phyloP scores from a whole-genome alignment of 257 asterid genomes.

The Nicotiana tomentosiformis region DNA sequence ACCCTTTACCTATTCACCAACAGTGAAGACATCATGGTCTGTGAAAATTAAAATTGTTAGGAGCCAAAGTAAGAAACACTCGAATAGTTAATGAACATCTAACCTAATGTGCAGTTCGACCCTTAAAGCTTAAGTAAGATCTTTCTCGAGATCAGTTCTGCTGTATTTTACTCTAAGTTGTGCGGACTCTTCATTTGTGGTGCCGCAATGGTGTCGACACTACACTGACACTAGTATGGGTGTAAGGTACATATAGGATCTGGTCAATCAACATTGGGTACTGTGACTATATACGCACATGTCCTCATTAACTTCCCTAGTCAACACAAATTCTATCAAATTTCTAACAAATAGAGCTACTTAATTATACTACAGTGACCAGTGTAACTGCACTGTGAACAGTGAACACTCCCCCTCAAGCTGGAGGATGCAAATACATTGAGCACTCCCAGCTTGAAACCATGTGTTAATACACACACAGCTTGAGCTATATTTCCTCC shows the following conservation, averaged over 20 bases:
- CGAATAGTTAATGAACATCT: background rate
- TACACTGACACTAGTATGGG: too few species aligned
- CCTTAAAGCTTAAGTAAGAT: background rate
- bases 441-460: too few species aligned
- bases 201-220: too few species aligned
- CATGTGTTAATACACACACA: too few species aligned
- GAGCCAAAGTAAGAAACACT: background rate
- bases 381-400: background rate
- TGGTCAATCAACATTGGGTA: too few species aligned
- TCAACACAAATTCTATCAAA: background rate
- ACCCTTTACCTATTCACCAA: background rate
- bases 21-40: background rate
- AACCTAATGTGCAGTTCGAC: background rate
- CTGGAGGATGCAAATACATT: too few species aligned
- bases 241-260: too few species aligned
- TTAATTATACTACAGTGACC: background rate
- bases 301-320: background rate
- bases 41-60: background rate
- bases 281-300: background rate
- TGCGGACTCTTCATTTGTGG: too few species aligned
- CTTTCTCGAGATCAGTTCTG: background rate
- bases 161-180: background rate
- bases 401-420: background rate
- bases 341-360: background rate
- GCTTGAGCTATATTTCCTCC: too few species aligned